phyloP scores from a whole-genome alignment of 2,329 filamentous ascomycete species.

The Phoma sp. region DNA sequence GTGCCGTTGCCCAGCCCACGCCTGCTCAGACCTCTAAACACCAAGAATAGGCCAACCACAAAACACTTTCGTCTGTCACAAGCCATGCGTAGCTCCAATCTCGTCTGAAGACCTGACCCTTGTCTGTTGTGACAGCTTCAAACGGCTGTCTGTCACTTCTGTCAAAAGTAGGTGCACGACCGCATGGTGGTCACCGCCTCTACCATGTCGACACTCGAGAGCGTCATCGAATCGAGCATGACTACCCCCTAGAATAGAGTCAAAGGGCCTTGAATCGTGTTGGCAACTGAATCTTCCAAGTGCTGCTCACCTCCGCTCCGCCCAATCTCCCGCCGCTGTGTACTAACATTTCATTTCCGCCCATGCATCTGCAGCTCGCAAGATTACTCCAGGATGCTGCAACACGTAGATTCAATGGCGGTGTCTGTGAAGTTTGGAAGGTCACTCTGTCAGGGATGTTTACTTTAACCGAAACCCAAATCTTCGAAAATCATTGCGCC shows the following conservation, averaged over 20 bases:
- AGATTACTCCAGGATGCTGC: neutral
- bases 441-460: neutral
- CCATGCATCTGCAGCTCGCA: neutral
- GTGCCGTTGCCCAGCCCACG: slow-evolving; percentile 11
- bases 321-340: slow-evolving; percentile 5
- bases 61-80: neutral
- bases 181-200: slow-evolving; percentile 7
- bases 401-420: neutral
- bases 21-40: slow-evolving; percentile 2
- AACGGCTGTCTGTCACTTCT: slow-evolving; percentile 14
- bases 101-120: slow-evolving; percentile 3
- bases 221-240: slow-evolving; percentile 4
- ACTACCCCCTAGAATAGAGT: neutral
- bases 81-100: neutral
- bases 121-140: slow-evolving; percentile 3
- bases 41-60: neutral
- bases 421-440: neutral
- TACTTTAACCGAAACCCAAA: slow-evolving; percentile 8
- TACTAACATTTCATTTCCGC: slow-evolving; percentile 10
- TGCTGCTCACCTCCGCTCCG: slow-evolving; percentile 15
- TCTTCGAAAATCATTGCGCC: neutral
- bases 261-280: slow-evolving; percentile 2
- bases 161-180: slow-evolving; percentile 11
- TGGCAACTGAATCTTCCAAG: neutral
- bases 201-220: neutral